A percentile compares a stretch with the other conserved stretches of the same genome.
phyloP scores from a whole-genome alignment of 2,329 filamentous ascomycete species.

The Arthroderma uncinatum region DNA sequence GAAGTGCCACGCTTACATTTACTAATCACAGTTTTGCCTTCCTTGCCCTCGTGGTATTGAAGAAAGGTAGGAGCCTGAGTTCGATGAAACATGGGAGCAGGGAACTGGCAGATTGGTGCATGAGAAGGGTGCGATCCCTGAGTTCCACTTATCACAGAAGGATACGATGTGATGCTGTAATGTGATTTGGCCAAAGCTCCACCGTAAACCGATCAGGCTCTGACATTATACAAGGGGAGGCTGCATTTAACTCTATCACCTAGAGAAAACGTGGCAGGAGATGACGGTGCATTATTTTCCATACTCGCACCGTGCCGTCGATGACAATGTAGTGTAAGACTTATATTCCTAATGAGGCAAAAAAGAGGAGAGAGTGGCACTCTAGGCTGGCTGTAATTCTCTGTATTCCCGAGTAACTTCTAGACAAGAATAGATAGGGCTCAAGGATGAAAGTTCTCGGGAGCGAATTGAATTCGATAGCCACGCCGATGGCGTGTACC shows the following conservation, averaged over 20 bases:
- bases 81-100: conserved; percentile 1
- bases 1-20: neutral
- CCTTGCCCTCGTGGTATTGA: neutral
- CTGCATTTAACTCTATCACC: neutral
- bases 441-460: neutral
- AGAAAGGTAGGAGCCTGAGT: neutral
- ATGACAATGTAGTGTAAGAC: neutral
- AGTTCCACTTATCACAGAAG: neutral
- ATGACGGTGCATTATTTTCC: neutral
- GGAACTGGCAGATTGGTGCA: neutral
- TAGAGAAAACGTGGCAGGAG: conserved; percentile 1
- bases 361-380: neutral
- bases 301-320: neutral
- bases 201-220: neutral
- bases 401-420: neutral
- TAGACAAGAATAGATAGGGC: neutral
- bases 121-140: neutral
- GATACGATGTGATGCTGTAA: neutral
- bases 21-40: neutral
- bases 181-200: neutral
- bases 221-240: neutral
- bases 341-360: neutral
- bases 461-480: neutral
- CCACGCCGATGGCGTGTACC: neutral
- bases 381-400: neutral